Conservation (phyloP, 2,329 filamentous ascomycete species). For the Stemphylium vesicarium region DNA sequence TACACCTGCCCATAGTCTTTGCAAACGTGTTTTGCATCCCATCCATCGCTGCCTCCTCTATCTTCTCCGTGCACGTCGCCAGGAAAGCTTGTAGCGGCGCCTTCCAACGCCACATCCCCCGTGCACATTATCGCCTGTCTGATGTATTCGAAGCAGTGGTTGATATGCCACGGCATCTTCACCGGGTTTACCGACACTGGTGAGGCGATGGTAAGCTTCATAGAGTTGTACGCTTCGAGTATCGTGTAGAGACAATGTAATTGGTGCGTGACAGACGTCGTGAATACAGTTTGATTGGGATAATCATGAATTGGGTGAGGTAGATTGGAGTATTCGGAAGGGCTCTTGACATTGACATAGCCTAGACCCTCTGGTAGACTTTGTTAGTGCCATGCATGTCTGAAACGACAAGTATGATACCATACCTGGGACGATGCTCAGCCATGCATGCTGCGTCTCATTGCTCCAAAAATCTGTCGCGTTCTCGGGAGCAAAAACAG, state of each 20-base stretch:
- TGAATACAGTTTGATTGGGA: slow-evolving; percentile 37
- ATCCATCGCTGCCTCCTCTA: slow-evolving; percentile 43
- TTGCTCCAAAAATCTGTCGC: slow-evolving; percentile 38
- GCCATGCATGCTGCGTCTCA: slow-evolving; percentile 40
- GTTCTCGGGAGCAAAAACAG: slow-evolving; percentile 37
- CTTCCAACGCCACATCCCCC: slow-evolving; percentile 43
- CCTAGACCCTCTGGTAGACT: slow-evolving; percentile 34
- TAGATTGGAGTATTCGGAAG: slow-evolving; percentile 33
- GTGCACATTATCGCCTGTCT: slow-evolving; percentile 44
- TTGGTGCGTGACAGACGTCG: slow-evolving; percentile 44
- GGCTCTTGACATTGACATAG: slow-evolving; percentile 37
- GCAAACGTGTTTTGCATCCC: slow-evolving; percentile 44
- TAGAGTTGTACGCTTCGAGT: slow-evolving; percentile 41
- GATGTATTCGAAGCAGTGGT: slow-evolving; percentile 46
- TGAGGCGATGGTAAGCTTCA: slow-evolving; percentile 22
- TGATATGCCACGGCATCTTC: slow-evolving; percentile 44
- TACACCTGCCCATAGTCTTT: slow-evolving; percentile 42
- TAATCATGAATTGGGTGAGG: slow-evolving; percentile 44
- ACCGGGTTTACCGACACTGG: slow-evolving; percentile 20
- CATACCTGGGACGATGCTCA: slow-evolving; percentile 41
- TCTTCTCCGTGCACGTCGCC: slow-evolving; percentile 31
- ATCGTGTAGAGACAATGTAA: slow-evolving; percentile 45
- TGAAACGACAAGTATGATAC: not conserved
- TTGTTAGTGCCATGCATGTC: not conserved
- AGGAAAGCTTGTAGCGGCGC: slow-evolving; percentile 43